These are phyloP conservation scores for Huntiella bhutanensis DNA, from an alignment of 2,329 filamentous ascomycete species.

Conservation along the genomic window DNA sequence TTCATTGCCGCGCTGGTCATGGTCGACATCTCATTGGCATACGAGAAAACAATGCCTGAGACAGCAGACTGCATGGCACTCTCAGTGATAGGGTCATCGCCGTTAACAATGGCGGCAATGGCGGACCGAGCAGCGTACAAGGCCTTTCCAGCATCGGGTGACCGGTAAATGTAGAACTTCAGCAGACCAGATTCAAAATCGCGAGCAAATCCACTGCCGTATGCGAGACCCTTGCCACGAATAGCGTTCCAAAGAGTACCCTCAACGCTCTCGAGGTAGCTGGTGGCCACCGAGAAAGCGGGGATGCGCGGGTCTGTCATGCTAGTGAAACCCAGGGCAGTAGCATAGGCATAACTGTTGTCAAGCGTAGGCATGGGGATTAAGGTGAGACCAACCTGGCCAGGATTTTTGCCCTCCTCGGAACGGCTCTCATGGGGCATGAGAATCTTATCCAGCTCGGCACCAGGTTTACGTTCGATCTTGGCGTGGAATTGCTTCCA, in stretches of 20 bases:
- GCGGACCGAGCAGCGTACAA: constrained; percentile 59
- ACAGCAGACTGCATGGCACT: constrained; percentile 79
- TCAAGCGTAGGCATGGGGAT: constrained; percentile 86
- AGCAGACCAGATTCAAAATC: constrained; percentile 64
- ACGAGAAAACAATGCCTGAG: constrained; percentile 66
- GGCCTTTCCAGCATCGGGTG: constrained; percentile 74
- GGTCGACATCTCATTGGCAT: constrained; percentile 77
- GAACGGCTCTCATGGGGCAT: constrained; percentile 55
- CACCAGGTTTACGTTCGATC: constrained; percentile 19
- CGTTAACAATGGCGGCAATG: constrained; percentile 55
- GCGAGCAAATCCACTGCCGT: constrained; percentile 63
- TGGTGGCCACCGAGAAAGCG: constrained; percentile 67
- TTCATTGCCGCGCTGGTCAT: constrained; percentile 65
- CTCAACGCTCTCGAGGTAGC: constrained; percentile 84
- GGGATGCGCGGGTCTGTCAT: constrained; percentile 63
- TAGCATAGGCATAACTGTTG: constrained; percentile 70
- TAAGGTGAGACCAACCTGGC: constrained; percentile 54
- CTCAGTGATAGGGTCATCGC: constrained; percentile 53
- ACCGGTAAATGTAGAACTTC: constrained; percentile 75
- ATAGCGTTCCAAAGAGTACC: constrained; percentile 89
- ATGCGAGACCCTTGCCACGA: constrained; percentile 81
- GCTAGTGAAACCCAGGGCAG: constrained; percentile 52
- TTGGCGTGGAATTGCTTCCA: constrained; percentile 40
- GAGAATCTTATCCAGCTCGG: constrained; percentile 36
- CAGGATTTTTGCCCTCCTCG: constrained; percentile 53